phyloP scores from a whole-genome alignment of 176 grass and related monocot genomes.

The Dactylis glomerata region DNA sequence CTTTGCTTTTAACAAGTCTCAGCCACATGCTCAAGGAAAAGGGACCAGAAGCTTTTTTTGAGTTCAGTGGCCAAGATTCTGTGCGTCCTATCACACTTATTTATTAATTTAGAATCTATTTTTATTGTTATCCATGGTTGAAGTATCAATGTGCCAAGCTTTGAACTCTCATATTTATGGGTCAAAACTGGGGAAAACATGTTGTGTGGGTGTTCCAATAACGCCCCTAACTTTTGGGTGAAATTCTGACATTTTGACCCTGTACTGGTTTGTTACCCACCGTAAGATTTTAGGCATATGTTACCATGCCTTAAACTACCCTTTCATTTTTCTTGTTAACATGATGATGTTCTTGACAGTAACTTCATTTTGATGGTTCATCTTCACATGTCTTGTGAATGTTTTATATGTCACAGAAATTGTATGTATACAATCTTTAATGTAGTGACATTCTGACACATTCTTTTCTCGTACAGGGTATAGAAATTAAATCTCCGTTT shows the following conservation, averaged over 20 bases:
- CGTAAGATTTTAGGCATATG: neutral
- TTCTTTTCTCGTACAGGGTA: conserved; percentile 52
- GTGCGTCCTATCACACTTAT: conserved; percentile 34
- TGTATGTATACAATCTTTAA: neutral
- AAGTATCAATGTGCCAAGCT: neutral
- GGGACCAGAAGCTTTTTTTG: conserved; percentile 77
- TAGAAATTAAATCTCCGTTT: conserved; percentile 75
- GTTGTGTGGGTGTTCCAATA: neutral
- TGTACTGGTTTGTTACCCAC: neutral
- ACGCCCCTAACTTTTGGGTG: neutral
- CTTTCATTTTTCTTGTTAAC: conserved; percentile 16
- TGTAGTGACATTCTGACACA: neutral
- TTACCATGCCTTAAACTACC: neutral
- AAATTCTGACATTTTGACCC: neutral
- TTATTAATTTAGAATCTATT: conserved; percentile 9
- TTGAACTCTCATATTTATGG: neutral
- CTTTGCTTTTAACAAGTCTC: conserved; percentile 67
- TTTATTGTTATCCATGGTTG: conserved; percentile 22
- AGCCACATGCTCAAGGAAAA: conserved; percentile 75
- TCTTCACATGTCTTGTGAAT: neutral
- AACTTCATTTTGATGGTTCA: neutral
- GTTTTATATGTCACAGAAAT: neutral
- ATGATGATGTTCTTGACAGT: conserved; percentile 3
- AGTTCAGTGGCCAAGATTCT: conserved; percentile 64
- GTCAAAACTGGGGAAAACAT: neutral